Conservation (phyloP, 176 grass and related monocot genomes). For the Pharus latifolius region DNA sequence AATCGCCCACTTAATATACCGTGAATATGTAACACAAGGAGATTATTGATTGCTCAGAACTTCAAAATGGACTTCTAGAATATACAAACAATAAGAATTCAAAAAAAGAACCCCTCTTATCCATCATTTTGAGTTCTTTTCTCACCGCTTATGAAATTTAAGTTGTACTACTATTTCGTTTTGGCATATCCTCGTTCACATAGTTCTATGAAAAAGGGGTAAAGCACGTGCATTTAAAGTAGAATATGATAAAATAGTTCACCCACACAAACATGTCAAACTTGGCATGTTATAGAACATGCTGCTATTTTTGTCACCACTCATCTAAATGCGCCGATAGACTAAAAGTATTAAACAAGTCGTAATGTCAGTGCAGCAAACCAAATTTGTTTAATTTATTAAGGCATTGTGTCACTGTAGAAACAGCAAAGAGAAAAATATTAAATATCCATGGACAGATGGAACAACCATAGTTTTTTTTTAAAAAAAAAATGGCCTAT, state of each 20-base stretch:
- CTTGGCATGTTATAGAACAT: not conserved
- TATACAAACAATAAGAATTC: no score
- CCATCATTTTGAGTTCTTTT: no score
- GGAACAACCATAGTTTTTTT: not conserved
- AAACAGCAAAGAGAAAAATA: not conserved
- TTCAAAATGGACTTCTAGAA: no score
- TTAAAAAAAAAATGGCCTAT: not conserved
- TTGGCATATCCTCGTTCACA: not conserved
- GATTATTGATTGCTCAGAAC: no score
- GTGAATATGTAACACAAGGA: no score
- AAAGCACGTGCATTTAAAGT: slow-evolving; percentile 9
- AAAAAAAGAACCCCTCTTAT: no score
- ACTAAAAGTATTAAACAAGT: not conserved
- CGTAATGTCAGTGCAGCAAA: no score
- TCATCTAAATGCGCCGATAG: not conserved
- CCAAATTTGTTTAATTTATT: not conserved
- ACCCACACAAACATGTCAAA: slow-evolving; percentile 7
- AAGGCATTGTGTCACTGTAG: not conserved
- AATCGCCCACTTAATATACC: no score
- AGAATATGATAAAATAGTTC: not conserved
- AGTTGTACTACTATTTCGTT: no score
- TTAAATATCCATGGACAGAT: not conserved
- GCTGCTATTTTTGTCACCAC: not conserved
- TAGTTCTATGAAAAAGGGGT: not conserved
- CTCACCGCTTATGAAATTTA: no score